phyloP scores from a whole-genome alignment of 2,329 filamentous ascomycete genomes.

The Penicillium janthinellum region DNA sequence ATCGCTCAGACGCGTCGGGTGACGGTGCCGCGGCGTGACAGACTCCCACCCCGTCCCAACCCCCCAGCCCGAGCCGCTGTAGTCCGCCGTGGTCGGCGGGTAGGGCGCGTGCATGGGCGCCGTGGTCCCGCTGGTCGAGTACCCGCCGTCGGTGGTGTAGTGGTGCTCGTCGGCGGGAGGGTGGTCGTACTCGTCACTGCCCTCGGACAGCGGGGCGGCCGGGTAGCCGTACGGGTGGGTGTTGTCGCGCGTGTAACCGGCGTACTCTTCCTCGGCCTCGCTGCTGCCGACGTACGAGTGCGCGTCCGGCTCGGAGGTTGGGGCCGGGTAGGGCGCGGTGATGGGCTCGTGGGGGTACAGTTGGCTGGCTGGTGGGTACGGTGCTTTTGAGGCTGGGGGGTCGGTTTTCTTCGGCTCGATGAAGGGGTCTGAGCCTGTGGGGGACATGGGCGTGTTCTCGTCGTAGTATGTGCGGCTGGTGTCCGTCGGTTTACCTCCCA shows the following conservation, averaged over 20 bases:
- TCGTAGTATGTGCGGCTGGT: slow-evolving; percentile 55
- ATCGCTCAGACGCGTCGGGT: slow-evolving; percentile 85
- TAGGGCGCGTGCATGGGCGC: slow-evolving; percentile 33
- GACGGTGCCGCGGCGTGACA: slow-evolving; percentile 74
- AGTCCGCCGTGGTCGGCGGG: slow-evolving; percentile 56
- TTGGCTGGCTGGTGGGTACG: slow-evolving; percentile 28
- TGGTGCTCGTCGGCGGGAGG: slow-evolving; percentile 52
- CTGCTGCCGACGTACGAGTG: slow-evolving; percentile 56
- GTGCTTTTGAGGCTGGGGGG: slow-evolving; percentile 35
- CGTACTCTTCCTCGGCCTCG: slow-evolving; percentile 73
- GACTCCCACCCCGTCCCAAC: slow-evolving; percentile 70
- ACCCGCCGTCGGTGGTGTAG: slow-evolving; percentile 36
- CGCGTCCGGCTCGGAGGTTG: slow-evolving; percentile 51
- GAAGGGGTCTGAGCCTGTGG: slow-evolving; percentile 65
- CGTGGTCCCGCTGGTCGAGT: slow-evolving; percentile 28
- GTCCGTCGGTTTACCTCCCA: slow-evolving; percentile 28
- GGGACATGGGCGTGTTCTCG: slow-evolving; percentile 48
- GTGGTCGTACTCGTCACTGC: slow-evolving; percentile 59
- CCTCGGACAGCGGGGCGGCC: slow-evolving; percentile 50
- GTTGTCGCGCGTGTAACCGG: slow-evolving; percentile 63
- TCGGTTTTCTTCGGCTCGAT: slow-evolving; percentile 48
- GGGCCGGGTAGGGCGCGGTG: slow-evolving; percentile 34
- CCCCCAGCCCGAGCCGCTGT: slow-evolving; percentile 68
- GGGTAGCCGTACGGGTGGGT: slow-evolving; percentile 60
- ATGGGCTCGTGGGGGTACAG: slow-evolving; percentile 45